Conservation (phyloP, 805 yeast genomes). For the Osmozyma mogii region DNA sequence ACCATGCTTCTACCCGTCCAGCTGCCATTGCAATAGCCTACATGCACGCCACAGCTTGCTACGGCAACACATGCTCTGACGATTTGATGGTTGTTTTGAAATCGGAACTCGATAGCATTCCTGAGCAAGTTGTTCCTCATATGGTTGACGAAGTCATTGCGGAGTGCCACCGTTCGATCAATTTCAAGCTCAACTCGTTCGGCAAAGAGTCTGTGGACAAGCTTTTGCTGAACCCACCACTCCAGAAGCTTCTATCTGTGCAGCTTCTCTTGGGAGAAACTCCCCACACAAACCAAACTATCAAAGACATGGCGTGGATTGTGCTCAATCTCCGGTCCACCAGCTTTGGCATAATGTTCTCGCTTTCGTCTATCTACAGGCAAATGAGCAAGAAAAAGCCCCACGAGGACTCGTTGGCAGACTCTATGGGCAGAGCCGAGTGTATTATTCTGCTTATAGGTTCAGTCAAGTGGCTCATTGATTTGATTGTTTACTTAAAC, state of each 20-base stretch:
- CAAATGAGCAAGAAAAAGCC: conserved; percentile 58
- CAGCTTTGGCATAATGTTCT: conserved; percentile 61
- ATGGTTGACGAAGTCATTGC: conserved; percentile 29
- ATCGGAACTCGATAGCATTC: conserved; percentile 29
- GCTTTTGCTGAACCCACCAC: conserved; percentile 65
- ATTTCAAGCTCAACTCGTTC: conserved; percentile 56
- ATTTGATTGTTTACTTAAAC: conserved; percentile 59
- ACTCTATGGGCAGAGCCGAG: conserved; percentile 53
- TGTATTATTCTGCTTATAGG: conserved; percentile 61
- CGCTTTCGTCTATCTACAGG: conserved; percentile 52
- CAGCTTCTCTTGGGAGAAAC: conserved; percentile 58
- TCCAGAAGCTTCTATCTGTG: conserved; percentile 63
- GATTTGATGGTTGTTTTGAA: conserved; percentile 58
- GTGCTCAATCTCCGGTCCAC: conserved; percentile 62
- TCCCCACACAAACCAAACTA: conserved; percentile 20
- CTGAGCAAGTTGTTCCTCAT: conserved; percentile 4
- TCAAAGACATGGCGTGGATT: conserved; percentile 50
- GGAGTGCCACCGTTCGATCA: conserved; percentile 71
- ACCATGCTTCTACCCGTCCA: conserved; percentile 20
- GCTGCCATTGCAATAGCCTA: conserved; percentile 56
- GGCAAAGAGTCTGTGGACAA: conserved; percentile 71
- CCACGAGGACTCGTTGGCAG: conserved; percentile 43
- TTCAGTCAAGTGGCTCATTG: conserved; percentile 78
- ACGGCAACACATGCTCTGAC: conserved; percentile 57
- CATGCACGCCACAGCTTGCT: conserved; percentile 64